These are phyloP conservation scores for Cutaneotrichosporon cyanovorans DNA, from an alignment of 1,284 basidiomycete species.

Conservation along the genomic window DNA sequence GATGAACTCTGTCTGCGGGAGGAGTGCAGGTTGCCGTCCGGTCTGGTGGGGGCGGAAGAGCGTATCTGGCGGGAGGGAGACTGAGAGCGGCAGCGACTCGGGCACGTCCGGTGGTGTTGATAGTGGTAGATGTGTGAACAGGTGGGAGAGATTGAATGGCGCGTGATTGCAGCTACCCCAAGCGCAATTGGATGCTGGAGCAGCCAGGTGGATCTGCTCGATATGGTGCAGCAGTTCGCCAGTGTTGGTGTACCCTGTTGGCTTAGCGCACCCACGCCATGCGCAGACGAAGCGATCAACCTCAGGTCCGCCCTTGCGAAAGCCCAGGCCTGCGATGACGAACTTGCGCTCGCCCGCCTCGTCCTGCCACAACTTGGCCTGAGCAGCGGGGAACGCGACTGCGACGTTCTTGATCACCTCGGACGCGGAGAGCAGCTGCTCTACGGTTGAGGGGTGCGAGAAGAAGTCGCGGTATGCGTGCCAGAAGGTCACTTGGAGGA, in stretches of 20 bases:
- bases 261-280: constrained; percentile 28
- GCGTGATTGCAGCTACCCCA: constrained; percentile 32
- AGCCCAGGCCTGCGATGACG: constrained; percentile 42
- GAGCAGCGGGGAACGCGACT: constrained; percentile 39
- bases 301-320: constrained; percentile 33
- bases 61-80: constrained; percentile 7
- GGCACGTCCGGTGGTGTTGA: constrained; percentile 8
- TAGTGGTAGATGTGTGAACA: constrained; percentile 38
- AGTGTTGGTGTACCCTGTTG: constrained; percentile 17
- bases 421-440: constrained; percentile 37
- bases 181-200: constrained; percentile 19
- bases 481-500: constrained; percentile 45
- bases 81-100: constrained; percentile 15
- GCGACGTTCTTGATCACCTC: constrained; percentile 45
- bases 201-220: constrained; percentile 20
- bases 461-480: constrained; percentile 44
- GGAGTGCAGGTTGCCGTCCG: constrained; percentile 20
- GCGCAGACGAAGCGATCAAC: constrained; percentile 31
- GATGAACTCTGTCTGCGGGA: constrained; percentile 20
- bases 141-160: constrained; percentile 30
- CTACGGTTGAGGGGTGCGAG: constrained; percentile 25
- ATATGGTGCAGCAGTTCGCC: constrained; percentile 28
- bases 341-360: constrained; percentile 34
- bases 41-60: constrained; percentile 18
- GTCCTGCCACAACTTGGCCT: constrained; percentile 33